These are phyloP conservation scores for Ustilago crameri DNA, from an alignment of 1,284 basidiomycete genomes.

Conservation along the genomic window DNA sequence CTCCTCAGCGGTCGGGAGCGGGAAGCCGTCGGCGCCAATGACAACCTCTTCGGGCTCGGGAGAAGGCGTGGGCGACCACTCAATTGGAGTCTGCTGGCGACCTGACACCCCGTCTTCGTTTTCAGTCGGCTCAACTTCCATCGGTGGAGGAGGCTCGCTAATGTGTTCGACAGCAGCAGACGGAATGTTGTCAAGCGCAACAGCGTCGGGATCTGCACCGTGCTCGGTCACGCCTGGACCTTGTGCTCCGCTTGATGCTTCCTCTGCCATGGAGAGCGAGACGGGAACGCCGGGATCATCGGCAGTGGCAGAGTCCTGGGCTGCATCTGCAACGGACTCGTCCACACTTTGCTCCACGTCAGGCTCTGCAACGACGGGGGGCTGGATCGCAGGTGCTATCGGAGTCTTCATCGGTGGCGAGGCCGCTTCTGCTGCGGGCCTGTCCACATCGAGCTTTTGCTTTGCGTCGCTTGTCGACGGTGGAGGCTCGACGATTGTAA, in stretches of 20 bases:
- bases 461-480: neutral
- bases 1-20: constrained; percentile 85
- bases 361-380: neutral
- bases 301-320: neutral
- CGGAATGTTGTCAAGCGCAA: constrained; percentile 46
- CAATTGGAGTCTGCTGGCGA: constrained; percentile 36
- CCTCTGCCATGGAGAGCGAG: constrained; percentile 19
- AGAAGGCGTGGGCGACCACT: constrained; percentile 56
- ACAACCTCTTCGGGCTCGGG: constrained; percentile 67
- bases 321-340: neutral
- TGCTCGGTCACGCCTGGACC: constrained; percentile 17
- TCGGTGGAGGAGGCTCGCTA: neutral
- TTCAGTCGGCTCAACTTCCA: constrained; percentile 1
- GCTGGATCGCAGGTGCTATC: neutral
- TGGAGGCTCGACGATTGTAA: constrained; percentile 15
- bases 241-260: constrained; percentile 9
- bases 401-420: neutral
- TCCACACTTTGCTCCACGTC: neutral
- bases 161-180: constrained; percentile 31
- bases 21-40: constrained; percentile 71
- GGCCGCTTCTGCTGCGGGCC: neutral
- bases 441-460: neutral
- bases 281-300: constrained; percentile 25
- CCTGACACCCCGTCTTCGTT: neutral
- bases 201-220: constrained; percentile 14